A percentile compares a stretch with the other conserved stretches of the same genome.
Conservation (phyloP, 192 early-diverging fungal species). For the Backusella tuberculispora region DNA sequence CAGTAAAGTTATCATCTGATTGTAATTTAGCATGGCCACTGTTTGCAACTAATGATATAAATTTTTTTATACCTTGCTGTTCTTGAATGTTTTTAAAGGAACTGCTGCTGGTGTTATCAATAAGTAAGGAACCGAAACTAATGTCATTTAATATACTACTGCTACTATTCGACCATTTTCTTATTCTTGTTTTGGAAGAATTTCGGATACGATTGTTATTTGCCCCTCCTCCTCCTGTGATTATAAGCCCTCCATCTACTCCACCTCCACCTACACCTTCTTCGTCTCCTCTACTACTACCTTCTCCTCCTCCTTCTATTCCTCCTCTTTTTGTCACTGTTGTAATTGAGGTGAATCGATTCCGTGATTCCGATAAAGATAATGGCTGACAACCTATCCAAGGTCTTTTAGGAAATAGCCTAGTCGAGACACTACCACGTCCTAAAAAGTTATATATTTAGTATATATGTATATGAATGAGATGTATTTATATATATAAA, state of each 20-base stretch:
- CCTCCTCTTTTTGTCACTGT: neutral
- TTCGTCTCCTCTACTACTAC: neutral
- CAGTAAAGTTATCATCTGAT: neutral
- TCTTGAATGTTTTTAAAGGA: neutral
- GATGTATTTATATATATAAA: neutral
- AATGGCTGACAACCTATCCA: conserved; percentile 21
- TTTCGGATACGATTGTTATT: neutral
- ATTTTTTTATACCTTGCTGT: conserved; percentile 15
- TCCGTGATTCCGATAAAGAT: neutral
- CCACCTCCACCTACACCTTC: neutral
- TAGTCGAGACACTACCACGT: neutral
- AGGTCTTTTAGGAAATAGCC: conserved; percentile 16
- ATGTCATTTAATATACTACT: conserved; percentile 5
- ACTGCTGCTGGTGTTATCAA: neutral
- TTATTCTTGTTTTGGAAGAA: neutral
- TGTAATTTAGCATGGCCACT: conserved; percentile 13
- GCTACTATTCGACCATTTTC: neutral
- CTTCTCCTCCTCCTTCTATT: neutral
- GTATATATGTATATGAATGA: neutral
- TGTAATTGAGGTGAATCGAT: neutral
- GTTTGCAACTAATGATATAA: conserved; percentile 18
- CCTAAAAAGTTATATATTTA: neutral
- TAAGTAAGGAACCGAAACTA: neutral
- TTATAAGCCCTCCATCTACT: neutral
- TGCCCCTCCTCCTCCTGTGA: neutral